These are phyloP conservation scores for Acanthamoeba healyi DNA, from an alignment of 208 protist genomes.

Conservation along the genomic window DNA sequence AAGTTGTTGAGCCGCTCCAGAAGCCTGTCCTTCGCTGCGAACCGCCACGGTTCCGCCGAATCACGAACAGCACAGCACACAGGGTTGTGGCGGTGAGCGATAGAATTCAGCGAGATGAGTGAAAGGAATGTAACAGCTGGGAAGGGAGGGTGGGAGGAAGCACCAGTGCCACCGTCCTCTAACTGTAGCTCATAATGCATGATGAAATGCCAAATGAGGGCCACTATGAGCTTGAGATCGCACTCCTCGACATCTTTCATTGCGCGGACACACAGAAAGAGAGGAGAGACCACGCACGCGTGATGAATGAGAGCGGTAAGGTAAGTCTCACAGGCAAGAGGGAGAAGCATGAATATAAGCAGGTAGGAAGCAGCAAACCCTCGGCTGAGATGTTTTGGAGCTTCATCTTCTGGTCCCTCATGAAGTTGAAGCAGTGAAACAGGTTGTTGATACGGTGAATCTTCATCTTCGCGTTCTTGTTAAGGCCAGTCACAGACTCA, in stretches of 20 bases:
- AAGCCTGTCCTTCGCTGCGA: conserved; percentile 3
- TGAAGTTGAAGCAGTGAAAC: conserved; percentile 23
- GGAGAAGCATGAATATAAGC: not conserved
- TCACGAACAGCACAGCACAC: not conserved
- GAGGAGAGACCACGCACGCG: too few relatives aligned
- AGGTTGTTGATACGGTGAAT: conserved; percentile 62
- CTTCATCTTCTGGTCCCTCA: conserved; percentile 22
- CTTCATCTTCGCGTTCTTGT: conserved; percentile 29
- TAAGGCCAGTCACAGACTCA: not conserved
- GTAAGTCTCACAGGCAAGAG: too few relatives aligned
- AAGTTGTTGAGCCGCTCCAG: conserved; percentile 37
- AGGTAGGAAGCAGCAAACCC: not conserved
- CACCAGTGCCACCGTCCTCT: conserved; percentile 9
- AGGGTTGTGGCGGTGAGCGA: not conserved
- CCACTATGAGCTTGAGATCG: conserved; percentile 47
- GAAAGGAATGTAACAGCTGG: not conserved
- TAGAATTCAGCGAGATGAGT: not conserved
- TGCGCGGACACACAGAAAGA: too few relatives aligned
- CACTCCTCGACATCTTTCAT: conserved; percentile 2
- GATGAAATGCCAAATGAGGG: conserved; percentile 58
- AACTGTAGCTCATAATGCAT: conserved; percentile 42
- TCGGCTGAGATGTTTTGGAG: conserved; percentile 33
- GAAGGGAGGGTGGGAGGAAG: not conserved
- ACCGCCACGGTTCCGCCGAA: not conserved
- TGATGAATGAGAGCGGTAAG: not conserved